phyloP scores from a whole-genome alignment of 495 filamentous ascomycete species.

The Penicillium argentinense region DNA sequence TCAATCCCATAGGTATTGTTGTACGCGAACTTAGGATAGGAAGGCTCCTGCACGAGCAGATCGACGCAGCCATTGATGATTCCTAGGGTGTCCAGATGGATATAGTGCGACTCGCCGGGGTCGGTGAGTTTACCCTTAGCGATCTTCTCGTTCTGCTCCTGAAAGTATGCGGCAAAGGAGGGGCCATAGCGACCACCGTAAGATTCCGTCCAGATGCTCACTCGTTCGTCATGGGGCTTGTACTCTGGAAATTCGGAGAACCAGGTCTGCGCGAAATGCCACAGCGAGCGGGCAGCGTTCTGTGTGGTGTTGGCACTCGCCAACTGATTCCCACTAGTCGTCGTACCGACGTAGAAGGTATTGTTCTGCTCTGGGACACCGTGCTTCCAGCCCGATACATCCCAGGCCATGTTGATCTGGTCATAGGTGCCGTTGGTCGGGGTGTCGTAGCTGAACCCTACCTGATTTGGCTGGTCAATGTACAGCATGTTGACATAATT shows the following conservation, averaged over 20 bases:
- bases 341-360: conserved; percentile 63
- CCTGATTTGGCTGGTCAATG: conserved; percentile 63
- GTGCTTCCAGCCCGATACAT: conserved; percentile 34
- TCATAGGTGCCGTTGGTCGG: conserved; percentile 46
- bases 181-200: conserved; percentile 72
- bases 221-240: conserved; percentile 52
- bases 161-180: conserved; percentile 62
- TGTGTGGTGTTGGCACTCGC: conserved; percentile 51
- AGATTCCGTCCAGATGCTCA: conserved; percentile 56
- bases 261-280: conserved; percentile 60
- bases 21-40: conserved; percentile 65
- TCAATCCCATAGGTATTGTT: conserved; percentile 76
- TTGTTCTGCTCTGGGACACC: conserved; percentile 55
- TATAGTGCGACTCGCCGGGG: conserved; percentile 32
- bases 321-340: conserved; percentile 44
- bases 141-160: conserved; percentile 61
- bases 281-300: conserved; percentile 54
- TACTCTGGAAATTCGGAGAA: conserved; percentile 56
- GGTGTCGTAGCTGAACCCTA: conserved; percentile 60
- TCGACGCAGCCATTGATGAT: conserved; percentile 78
- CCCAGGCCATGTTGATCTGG: conserved; percentile 32
- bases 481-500: conserved; percentile 64
- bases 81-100: conserved; percentile 50
- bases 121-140: conserved; percentile 35
- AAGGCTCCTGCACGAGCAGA: conserved; percentile 62